Evolutionary conservation across 192 early-diverging fungal species (phyloP).

Genomic region (Haplosporangium gracile): DNA sequence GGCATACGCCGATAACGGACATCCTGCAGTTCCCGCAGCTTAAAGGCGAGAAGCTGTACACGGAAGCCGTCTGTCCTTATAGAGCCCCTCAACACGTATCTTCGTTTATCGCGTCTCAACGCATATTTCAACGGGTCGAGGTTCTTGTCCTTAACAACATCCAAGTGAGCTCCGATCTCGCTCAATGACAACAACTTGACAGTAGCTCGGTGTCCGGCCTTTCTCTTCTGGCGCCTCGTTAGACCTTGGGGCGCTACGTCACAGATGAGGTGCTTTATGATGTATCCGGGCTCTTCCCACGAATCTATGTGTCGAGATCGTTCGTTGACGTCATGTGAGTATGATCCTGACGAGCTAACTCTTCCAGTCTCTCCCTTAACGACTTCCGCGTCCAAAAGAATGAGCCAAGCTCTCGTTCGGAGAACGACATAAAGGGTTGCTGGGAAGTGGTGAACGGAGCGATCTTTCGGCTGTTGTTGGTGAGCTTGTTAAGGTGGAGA

Average conservation of each 20-base stretch:
- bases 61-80: too few species aligned
- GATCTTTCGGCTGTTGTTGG: conserved; percentile 15
- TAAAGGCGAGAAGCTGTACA: conserved; percentile 12
- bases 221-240: conserved; percentile 12
- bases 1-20: too few species aligned
- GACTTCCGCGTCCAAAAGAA: too few species aligned
- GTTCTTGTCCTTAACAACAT: too few species aligned
- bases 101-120: too few species aligned
- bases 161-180: conserved; percentile 1
- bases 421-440: conserved; percentile 25
- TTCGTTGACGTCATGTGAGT: neutral
- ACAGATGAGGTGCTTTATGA: conserved; percentile 11
- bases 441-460: conserved; percentile 16
- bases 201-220: conserved; percentile 8
- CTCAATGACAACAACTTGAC: conserved; percentile 6
- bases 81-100: too few species aligned
- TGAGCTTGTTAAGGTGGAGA: conserved; percentile 13
- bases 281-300: neutral
- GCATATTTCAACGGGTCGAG: too few species aligned
- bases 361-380: conserved; percentile 14
- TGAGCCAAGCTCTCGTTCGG: conserved; percentile 23
- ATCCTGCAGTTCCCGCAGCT: conserved; percentile 9
- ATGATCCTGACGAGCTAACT: conserved; percentile 4
- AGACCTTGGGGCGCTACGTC: conserved; percentile 14
- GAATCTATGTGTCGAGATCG: conserved; percentile 10